Conservation (phyloP, 83 land plant genomes). For the Diphasiastrum complanatum region DNA sequence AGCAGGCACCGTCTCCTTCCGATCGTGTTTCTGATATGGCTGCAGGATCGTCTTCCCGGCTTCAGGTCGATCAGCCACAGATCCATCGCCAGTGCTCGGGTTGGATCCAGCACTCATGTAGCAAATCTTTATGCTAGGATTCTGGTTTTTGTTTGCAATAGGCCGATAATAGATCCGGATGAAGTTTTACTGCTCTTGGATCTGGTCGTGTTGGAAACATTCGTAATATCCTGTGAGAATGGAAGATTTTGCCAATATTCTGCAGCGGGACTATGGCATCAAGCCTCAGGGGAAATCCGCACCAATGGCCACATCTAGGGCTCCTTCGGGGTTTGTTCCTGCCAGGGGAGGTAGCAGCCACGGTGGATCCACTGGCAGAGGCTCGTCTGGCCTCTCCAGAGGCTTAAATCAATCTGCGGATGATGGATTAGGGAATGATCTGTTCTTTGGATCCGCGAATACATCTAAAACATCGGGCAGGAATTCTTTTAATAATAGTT, state of each 20-base stretch:
- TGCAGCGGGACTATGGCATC: constrained; percentile 48
- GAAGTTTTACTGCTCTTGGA: too few relatives aligned
- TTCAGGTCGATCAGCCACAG: too few relatives aligned
- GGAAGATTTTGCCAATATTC: constrained; percentile 41
- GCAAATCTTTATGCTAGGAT: too few relatives aligned
- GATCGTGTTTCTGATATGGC: too few relatives aligned
- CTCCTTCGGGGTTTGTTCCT: neutral
- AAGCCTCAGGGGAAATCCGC: constrained; percentile 52
- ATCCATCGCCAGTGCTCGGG: too few relatives aligned
- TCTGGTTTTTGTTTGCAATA: too few relatives aligned
- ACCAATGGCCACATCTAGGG: constrained; percentile 38
- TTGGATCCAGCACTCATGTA: too few relatives aligned
- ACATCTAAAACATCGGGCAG: neutral
- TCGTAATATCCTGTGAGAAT: constrained; percentile 8
- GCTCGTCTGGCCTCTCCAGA: constrained; percentile 9
- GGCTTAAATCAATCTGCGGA: neutral
- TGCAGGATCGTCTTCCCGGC: too few relatives aligned
- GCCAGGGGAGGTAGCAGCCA: constrained; percentile 2
- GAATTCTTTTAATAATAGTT: neutral
- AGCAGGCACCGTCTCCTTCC: too few relatives aligned
- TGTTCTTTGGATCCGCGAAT: constrained; percentile 17
- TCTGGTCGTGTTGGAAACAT: too few relatives aligned
- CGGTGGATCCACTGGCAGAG: constrained; percentile 1
- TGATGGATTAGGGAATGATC: constrained; percentile 3
- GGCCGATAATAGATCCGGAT: too few relatives aligned